Evolutionary conservation across 192 early-diverging fungal genomes (phyloP).

Genomic region (Coemansia sp.): DNA sequence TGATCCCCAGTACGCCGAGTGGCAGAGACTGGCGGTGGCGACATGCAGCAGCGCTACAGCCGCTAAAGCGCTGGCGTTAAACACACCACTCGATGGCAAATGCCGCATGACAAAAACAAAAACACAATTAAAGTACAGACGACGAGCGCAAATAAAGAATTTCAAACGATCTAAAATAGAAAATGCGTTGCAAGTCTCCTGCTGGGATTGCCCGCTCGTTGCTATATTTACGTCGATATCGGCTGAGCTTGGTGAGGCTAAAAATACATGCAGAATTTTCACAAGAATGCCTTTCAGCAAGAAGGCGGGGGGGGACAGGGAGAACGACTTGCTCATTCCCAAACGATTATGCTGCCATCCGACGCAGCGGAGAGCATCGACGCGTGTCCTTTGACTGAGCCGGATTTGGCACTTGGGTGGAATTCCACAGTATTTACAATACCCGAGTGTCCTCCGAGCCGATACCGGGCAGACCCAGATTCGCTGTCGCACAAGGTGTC

Average conservation of each 20-base stretch:
- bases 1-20: constrained; percentile 40
- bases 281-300: not conserved
- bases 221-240: not conserved
- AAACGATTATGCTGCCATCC: constrained; percentile 40
- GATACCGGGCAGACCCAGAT: not conserved
- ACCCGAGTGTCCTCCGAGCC: constrained; percentile 31
- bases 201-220: not conserved
- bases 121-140: not conserved
- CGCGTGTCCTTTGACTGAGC: constrained; percentile 3
- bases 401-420: constrained; percentile 19
- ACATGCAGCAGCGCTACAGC: not conserved
- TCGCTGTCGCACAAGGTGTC: constrained; percentile 65
- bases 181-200: not conserved
- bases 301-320: not conserved
- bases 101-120: not conserved
- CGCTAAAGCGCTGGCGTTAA: not conserved
- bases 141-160: not conserved
- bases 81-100: not conserved
- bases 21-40: constrained; percentile 23
- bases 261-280: constrained; percentile 10
- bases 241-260: not conserved
- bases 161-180: not conserved
- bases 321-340: constrained; percentile 11
- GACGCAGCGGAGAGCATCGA: constrained; percentile 34
- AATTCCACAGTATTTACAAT: constrained; percentile 40